Evolutionary conservation across 306 rosid genomes (phyloP).

Genomic region (Delonix regia): DNA sequence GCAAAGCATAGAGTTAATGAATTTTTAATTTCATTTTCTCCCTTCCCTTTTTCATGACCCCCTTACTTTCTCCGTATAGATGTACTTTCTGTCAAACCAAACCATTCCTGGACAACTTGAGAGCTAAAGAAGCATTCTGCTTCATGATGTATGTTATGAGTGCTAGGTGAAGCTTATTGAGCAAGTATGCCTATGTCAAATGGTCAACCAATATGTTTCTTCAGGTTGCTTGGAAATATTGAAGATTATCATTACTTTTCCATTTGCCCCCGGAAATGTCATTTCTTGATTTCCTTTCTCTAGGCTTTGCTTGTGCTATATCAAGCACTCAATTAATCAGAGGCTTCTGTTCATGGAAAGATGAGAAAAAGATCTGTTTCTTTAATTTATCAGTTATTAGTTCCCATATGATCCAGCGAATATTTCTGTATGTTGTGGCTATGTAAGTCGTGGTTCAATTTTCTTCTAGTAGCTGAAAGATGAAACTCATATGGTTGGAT

Average conservation of each 20-base stretch:
- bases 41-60: constrained; percentile 31
- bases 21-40: constrained; percentile 35
- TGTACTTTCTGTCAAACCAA: constrained; percentile 58
- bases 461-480: background rate
- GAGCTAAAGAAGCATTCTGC: constrained; percentile 46
- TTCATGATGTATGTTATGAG: constrained; percentile 49
- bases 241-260: constrained; percentile 36
- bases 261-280: constrained; percentile 9
- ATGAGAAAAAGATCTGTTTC: background rate
- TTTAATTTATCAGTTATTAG: background rate
- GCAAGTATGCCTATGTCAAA: constrained; percentile 22
- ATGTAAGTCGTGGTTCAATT: background rate
- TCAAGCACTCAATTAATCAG: constrained; percentile 28
- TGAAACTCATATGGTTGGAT: no score
- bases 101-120: constrained; percentile 44
- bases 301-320: background rate
- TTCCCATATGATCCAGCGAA: background rate
- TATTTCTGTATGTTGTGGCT: background rate
- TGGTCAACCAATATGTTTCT: constrained; percentile 42
- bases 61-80: constrained; percentile 45
- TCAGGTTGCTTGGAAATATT: constrained; percentile 46
- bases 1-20: constrained; percentile 62
- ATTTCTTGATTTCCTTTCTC: background rate
- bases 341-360: constrained; percentile 26
- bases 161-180: constrained; percentile 38